Base-by-base conservation (phyloP, 148 eudicot species). In the Chenopodium formosanum region DNA sequence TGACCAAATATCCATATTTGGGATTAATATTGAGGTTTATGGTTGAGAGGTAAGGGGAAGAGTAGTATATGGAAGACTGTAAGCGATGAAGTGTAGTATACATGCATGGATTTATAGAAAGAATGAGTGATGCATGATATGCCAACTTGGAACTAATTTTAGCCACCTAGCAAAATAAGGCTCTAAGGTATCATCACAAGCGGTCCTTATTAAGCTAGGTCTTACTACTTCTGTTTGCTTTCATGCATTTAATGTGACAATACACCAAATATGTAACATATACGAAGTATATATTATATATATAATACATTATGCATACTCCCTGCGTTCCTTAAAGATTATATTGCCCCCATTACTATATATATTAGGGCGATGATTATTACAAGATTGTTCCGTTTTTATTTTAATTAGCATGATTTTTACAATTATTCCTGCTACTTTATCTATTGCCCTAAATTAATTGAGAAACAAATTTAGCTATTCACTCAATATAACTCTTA, bases 1-100 rank as follows among this genome's bases (percentile, higher is more conserved):
- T 67, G 89, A 81, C 99, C 99, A 96, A 53, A 88, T 74, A 80
- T 95, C 97, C 97, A 92, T 93, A 22, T 0, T 60, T 68, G 17
- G 4, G 64, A 7, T 4, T 7, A 31, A 2, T 34, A 34, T n/a
- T 58, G 27, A 19, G 27, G 16, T 63, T 37, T 4, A 23, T 10
- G 56, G 3, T n/a, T 19, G 1, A 13, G 27, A 20, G 8, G 9
- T 19, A 1, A 60, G 22, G 19, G 65, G 11, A 23, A 8, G 37
- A 65, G 53, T 23, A 47, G 60, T 23, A 20, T 52, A 22, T 62
- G 66, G 7, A 62, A 62, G 9, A 62, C 9, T 62, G 64, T 46
- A 46, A 16, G 20, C 22, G 34, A 47, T 20, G 78, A 74, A 79
- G 47, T 20, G 46, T 52, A 46, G 3, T 50, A 12, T 10, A 11